Percentiles rank a stretch among this genome's conserved stretches.
These are phyloP conservation scores for Saccharomyces hybrid DNA, from an alignment of 1,139 yeast species.

Conservation along the genomic window DNA sequence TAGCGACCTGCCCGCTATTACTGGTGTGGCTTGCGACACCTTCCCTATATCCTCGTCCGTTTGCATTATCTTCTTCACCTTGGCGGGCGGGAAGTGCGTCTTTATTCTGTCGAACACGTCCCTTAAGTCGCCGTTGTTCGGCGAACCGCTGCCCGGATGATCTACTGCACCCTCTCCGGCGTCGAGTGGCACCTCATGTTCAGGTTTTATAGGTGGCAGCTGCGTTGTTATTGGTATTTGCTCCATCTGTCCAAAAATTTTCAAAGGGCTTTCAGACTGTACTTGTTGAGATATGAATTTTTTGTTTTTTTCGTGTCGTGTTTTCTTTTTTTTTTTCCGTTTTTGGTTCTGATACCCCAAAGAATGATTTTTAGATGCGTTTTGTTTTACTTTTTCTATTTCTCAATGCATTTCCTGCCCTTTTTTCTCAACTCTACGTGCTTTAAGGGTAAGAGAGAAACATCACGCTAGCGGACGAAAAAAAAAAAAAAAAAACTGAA, in stretches of 20 bases:
- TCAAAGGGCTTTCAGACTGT: too few species aligned
- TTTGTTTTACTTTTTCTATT: not conserved
- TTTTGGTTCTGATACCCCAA: not conserved
- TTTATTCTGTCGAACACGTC: conserved; percentile 42
- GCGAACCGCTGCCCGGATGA: not conserved
- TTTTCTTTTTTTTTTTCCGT: not conserved
- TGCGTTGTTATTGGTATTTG: not conserved
- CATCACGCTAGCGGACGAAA: not conserved
- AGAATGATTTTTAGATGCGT: not conserved
- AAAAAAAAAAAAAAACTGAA: not conserved
- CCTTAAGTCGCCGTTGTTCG: conserved; percentile 13
- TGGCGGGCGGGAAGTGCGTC: conserved; percentile 94
- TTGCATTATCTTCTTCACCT: conserved; percentile 94
- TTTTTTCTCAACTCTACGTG: not conserved
- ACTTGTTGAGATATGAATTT: too few species aligned
- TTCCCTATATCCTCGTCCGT: conserved; percentile 97
- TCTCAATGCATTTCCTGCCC: not conserved
- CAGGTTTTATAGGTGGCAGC: not conserved
- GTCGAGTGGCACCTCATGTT: conserved; percentile 1
- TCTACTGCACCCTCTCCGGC: not conserved
- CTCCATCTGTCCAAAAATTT: not conserved
- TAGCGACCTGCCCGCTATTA: conserved; percentile 88
- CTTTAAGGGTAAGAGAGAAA: not conserved
- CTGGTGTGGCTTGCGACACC: conserved; percentile 97
- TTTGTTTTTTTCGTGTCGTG: not conserved